These are phyloP conservation scores for Solanum tacnaense DNA, from an alignment of 257 asterid genomes.

Conservation along the genomic window DNA sequence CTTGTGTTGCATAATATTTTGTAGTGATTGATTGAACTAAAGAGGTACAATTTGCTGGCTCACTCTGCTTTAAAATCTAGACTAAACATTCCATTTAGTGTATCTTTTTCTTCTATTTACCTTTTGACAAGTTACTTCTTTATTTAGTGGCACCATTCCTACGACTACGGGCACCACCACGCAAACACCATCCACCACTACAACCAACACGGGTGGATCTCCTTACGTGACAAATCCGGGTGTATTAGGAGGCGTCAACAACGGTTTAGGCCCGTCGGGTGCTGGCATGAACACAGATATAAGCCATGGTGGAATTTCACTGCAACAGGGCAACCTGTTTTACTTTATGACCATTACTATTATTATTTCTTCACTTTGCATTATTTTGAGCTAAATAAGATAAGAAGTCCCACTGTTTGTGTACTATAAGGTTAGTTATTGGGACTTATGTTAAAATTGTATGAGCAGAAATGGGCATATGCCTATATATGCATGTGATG, in stretches of 20 bases:
- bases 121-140: neutral
- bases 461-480: neutral
- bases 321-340: neutral
- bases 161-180: constrained; percentile 16
- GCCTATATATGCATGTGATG: neutral
- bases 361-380: constrained; percentile 5
- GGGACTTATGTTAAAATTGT: neutral
- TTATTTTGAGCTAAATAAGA: constrained; percentile 19
- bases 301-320: constrained; percentile 21
- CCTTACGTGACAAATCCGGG: constrained; percentile 50
- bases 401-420: neutral
- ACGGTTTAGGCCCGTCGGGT: constrained; percentile 51
- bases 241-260: constrained; percentile 41
- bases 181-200: constrained; percentile 12
- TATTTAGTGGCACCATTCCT: neutral
- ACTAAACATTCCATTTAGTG: neutral
- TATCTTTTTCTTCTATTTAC: neutral
- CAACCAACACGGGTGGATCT: constrained; percentile 12
- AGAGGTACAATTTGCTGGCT: neutral
- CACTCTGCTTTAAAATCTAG: neutral
- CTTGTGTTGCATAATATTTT: neutral
- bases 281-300: constrained; percentile 28
- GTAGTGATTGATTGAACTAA: neutral
- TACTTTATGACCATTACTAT: constrained; percentile 3
- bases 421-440: neutral